These are phyloP conservation scores for Skeletonema potamos DNA, from an alignment of 108 stramenopile species.

Conservation along the genomic window DNA sequence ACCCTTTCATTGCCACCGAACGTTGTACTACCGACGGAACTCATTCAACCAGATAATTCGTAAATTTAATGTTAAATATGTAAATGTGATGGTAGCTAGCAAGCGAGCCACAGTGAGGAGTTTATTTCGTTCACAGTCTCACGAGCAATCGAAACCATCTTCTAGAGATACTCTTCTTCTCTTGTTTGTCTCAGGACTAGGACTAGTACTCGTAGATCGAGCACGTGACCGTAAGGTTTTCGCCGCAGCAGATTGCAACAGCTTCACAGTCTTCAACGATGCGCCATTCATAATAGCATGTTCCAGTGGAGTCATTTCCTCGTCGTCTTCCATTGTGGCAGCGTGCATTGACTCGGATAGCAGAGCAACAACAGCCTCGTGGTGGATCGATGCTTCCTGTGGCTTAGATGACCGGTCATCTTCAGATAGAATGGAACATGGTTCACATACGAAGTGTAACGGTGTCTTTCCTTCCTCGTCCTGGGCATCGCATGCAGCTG, in stretches of 20 bases:
- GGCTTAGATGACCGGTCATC: background rate
- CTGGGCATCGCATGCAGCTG: background rate
- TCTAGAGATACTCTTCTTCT: background rate
- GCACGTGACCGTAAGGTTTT: background rate
- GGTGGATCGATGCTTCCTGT: background rate
- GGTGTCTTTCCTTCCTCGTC: background rate
- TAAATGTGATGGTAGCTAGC: no score
- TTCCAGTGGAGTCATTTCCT: constrained; percentile 1
- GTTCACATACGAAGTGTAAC: background rate
- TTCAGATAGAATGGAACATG: background rate
- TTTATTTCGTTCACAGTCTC: no score
- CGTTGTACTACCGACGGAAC: background rate
- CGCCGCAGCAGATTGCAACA: background rate
- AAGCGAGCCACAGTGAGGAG: no score
- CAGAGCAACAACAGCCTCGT: background rate
- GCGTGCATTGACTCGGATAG: background rate
- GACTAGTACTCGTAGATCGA: background rate
- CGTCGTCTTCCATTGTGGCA: constrained; percentile 3
- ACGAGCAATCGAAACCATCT: no score
- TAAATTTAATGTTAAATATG: background rate
- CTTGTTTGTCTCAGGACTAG: background rate
- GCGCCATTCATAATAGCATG: background rate
- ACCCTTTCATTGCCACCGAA: background rate
- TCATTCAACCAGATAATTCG: background rate
- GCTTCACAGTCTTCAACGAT: background rate